phyloP scores from a whole-genome alignment of 1,139 yeast species.

The Diutina siamensis region DNA sequence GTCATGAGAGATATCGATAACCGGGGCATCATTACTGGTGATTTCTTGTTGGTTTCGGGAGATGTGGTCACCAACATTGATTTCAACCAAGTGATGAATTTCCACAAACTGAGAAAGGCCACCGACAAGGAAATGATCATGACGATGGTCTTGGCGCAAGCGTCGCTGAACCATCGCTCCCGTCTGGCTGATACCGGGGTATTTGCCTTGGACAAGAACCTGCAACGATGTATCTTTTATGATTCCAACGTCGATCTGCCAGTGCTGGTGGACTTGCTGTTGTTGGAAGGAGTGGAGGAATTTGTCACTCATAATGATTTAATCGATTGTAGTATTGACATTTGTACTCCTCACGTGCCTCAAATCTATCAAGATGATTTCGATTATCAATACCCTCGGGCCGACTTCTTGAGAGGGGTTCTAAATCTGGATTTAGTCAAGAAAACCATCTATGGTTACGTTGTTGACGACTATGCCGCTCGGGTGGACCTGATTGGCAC shows the following conservation, averaged over 20 bases:
- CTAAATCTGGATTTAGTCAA: conserved; percentile 82
- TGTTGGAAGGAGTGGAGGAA: conserved; percentile 61
- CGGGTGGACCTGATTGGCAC: conserved; percentile 92
- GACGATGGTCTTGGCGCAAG: conserved; percentile 86
- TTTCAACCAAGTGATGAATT: conserved; percentile 57
- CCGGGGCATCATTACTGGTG: conserved; percentile 80
- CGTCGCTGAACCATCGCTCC: conserved; percentile 78
- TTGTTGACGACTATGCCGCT: conserved; percentile 66
- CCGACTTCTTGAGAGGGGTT: conserved; percentile 85
- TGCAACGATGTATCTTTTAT: conserved; percentile 72
- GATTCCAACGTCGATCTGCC: conserved; percentile 33
- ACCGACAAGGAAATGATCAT: conserved; percentile 82
- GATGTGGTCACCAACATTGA: conserved; percentile 91
- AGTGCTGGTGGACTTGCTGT: conserved; percentile 74
- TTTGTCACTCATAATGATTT: conserved; percentile 78
- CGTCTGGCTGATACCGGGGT: conserved; percentile 76
- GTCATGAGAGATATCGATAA: conserved; percentile 93
- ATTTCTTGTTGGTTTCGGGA: conserved; percentile 81
- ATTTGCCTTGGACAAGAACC: conserved; percentile 64
- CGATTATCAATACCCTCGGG: conserved; percentile 79
- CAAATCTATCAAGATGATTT: conserved; percentile 93
- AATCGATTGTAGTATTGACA: conserved; percentile 92
- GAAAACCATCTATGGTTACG: conserved; percentile 82
- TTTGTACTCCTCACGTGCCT: conserved; percentile 90
- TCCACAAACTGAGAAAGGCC: conserved; percentile 60